Conservation (phyloP, 495 filamentous ascomycete genomes). For the Apiosordaria backusii region DNA sequence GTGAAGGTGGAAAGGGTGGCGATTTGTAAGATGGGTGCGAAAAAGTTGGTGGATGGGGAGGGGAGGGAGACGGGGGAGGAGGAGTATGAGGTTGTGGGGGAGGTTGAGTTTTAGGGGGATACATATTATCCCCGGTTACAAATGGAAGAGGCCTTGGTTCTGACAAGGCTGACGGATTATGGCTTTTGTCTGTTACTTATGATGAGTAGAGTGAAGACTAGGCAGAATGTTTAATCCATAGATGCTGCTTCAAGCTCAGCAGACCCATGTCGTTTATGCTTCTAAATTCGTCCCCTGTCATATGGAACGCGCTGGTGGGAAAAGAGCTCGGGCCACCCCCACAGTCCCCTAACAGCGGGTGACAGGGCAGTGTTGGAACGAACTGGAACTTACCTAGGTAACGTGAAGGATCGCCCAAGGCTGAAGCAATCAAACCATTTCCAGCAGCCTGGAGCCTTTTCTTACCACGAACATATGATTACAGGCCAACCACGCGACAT, state of each 20-base stretch:
- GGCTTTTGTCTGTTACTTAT: neutral
- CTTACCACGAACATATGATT: slow-evolving; percentile 21
- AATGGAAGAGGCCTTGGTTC: too few relatives aligned
- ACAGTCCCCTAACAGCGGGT: slow-evolving; percentile 3
- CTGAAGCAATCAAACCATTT: neutral
- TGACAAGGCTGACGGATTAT: neutral
- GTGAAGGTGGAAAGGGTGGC: slow-evolving; percentile 59
- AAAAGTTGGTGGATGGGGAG: slow-evolving; percentile 46
- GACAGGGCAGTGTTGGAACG: neutral
- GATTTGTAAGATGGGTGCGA: slow-evolving; percentile 78
- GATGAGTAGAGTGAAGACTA: neutral
- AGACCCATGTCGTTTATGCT: too few relatives aligned
- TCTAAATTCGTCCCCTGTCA: neutral
- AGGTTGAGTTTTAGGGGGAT: slow-evolving; percentile 35
- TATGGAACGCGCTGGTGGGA: neutral
- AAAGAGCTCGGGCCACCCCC: slow-evolving; percentile 18
- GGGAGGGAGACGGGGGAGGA: slow-evolving; percentile 44
- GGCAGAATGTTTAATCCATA: neutral
- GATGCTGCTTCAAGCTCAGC: neutral
- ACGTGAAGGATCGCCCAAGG: slow-evolving; percentile 2
- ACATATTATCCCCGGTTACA: too few relatives aligned
- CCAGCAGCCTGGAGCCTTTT: slow-evolving; percentile 11
- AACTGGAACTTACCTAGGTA: too few relatives aligned
- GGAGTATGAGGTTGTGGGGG: slow-evolving; percentile 51
- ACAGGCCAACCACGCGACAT: neutral